Conservation (phyloP, 2,329 filamentous ascomycete species). For the Raffaelea deltoideospora region DNA sequence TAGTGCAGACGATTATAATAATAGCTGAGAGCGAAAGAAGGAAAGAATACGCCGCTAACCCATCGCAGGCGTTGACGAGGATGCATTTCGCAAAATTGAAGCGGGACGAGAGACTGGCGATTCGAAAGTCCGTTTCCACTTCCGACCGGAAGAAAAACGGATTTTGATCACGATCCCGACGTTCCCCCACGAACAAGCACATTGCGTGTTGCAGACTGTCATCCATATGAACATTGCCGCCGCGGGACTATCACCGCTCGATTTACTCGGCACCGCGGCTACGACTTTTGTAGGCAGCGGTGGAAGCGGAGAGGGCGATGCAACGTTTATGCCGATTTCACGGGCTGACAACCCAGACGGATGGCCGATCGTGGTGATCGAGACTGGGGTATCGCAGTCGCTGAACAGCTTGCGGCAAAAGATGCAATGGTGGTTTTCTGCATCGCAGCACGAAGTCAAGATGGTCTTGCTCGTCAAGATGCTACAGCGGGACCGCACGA, state of each 20-base stretch:
- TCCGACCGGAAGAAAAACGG: background rate
- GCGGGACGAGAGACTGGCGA: background rate
- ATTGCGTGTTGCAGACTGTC: background rate
- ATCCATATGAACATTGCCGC: background rate
- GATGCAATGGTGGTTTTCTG: background rate
- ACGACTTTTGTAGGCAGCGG: background rate
- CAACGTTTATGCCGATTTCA: background rate
- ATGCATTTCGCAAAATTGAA: too few species aligned
- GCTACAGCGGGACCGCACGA: background rate
- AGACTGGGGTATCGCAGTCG: background rate
- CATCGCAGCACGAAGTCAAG: background rate
- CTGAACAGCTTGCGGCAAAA: background rate
- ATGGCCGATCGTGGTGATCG: background rate
- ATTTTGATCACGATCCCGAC: background rate
- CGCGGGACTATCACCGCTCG: background rate
- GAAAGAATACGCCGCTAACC: too few species aligned
- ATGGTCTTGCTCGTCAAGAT: background rate
- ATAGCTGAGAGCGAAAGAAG: too few species aligned
- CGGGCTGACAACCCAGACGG: background rate
- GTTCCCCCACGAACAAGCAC: background rate
- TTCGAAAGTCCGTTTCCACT: background rate
- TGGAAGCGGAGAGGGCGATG: background rate
- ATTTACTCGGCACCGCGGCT: background rate
- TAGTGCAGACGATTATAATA: too few species aligned
- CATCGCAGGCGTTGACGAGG: too few species aligned